Evolutionary conservation across 345 rosid species (phyloP), one percentile per base, ranked within the genome.

Genomic region (Populus tremula): DNA sequence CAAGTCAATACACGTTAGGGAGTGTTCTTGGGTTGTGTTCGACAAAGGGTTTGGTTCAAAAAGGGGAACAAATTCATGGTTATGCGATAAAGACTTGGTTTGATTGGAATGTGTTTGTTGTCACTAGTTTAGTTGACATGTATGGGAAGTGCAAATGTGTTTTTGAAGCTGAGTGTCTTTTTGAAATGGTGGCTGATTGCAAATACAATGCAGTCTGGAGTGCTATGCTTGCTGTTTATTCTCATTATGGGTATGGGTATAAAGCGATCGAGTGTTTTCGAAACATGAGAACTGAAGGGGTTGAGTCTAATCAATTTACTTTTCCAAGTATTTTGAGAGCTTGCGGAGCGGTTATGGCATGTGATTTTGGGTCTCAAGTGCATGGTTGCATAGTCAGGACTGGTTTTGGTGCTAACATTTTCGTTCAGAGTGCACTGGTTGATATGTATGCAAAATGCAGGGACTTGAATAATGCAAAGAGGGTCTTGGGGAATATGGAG

Each of bases 361-460:
- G 5, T 77, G 78, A 77, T 72, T 84, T 93, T 38, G 98, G 99
- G 41, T 82, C 77, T 66, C 99, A 91, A 76, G 89, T 95, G 49
- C 99, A 93, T 78, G 77, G 91, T 65, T 91, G 88, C 78, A 82
- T 91, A 63, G 82, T 89, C 53, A 90, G 82, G 89, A 86, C 83
- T 77, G 98, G 97, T 76, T 92, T 90, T 71, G 88, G 77, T 70
- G 78, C 86, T 39, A 91, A 91, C 82, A 78, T 82, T 54, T 95
- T 78, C 86, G 97, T 92, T 78, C 96, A 90, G 75, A 93, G 93
- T 75, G 88, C 97, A 6, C 77, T 92, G 84, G 86, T 95, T 71
- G 93, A 88, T 66, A 95, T 93, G 99, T 95, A 95, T 66, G 92
- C 89, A 21, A 93, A 92, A 86, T 89, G 94, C 84, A 76, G 89